These are phyloP conservation scores for Aurinia saxatilis DNA, from an alignment of 345 rosid genomes.

Conservation along the genomic window DNA sequence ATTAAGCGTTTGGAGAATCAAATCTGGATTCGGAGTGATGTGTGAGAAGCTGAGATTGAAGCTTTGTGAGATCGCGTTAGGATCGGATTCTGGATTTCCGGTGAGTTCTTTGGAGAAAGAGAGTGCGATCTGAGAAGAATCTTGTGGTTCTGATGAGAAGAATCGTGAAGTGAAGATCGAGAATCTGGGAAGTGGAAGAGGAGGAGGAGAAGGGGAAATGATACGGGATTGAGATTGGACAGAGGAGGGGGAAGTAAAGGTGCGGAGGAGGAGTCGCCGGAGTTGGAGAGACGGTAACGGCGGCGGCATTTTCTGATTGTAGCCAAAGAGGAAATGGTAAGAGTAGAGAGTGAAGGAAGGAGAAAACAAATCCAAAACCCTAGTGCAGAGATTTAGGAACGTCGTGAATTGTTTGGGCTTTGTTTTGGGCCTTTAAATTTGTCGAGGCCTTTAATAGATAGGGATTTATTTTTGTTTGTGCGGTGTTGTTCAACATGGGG, in stretches of 20 bases:
- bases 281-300: slow-evolving; percentile 48
- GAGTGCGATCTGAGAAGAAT: slow-evolving; percentile 37
- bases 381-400: not conserved
- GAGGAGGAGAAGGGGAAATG: slow-evolving; percentile 6
- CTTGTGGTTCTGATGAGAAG: slow-evolving; percentile 31
- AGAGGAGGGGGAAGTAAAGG: slow-evolving; percentile 15
- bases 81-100: slow-evolving; percentile 36
- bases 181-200: slow-evolving; percentile 11
- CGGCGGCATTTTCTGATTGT: slow-evolving; percentile 44
- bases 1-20: slow-evolving; percentile 56
- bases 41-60: slow-evolving; percentile 79
- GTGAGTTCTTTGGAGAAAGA: slow-evolving; percentile 70
- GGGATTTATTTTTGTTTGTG: no score
- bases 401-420: slow-evolving; percentile 4
- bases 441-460: not conserved
- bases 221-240: slow-evolving; percentile 1
- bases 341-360: not conserved
- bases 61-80: slow-evolving; percentile 44
- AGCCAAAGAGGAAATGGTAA: not conserved
- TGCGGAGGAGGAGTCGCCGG: slow-evolving; percentile 38
- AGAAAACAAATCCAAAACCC: slow-evolving; percentile 14
- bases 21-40: slow-evolving; percentile 45
- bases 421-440: not conserved
- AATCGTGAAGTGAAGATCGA: slow-evolving; percentile 22
- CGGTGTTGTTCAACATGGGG: slow-evolving; percentile 25